These are phyloP conservation scores for Tolypocladium inflatum DNA, from an alignment of 2,329 filamentous ascomycete species.

Conservation along the genomic window DNA sequence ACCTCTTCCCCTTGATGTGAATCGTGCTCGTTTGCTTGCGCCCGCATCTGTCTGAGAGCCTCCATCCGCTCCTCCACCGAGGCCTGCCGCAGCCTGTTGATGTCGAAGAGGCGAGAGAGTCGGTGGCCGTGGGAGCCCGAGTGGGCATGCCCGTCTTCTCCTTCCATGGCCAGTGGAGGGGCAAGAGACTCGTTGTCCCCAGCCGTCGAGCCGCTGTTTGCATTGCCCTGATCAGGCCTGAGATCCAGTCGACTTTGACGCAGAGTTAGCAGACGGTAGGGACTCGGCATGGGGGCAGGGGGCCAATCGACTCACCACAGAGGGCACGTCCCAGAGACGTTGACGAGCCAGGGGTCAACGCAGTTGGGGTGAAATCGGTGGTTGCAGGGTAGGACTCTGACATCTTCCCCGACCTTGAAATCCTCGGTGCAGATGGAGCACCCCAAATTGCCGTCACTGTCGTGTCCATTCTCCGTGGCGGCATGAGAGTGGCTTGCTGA, in stretches of 20 bases:
- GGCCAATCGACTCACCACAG: conserved; percentile 45
- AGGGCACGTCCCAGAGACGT: conserved; percentile 60
- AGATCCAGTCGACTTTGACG: conserved; percentile 43
- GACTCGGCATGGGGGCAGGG: not conserved
- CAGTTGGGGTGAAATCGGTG: conserved; percentile 61
- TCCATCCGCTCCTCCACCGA: conserved; percentile 53
- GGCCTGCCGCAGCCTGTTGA: conserved; percentile 48
- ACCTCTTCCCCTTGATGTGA: conserved; percentile 15
- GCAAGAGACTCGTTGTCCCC: conserved; percentile 18
- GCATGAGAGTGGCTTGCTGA: conserved; percentile 5
- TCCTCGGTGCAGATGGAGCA: conserved; percentile 65
- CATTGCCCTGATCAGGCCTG: conserved; percentile 26
- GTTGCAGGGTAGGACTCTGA: conserved; percentile 56
- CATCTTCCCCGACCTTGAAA: conserved; percentile 56
- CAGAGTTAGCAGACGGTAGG: conserved; percentile 8
- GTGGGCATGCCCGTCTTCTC: conserved; percentile 19
- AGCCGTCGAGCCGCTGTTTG: conserved; percentile 6
- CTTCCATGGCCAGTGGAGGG: conserved; percentile 32
- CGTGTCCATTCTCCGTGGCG: conserved; percentile 10
- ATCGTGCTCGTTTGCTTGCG: conserved; percentile 12
- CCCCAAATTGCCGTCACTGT: conserved; percentile 33
- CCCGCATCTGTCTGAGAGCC: conserved; percentile 37
- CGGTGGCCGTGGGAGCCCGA: conserved; percentile 30
- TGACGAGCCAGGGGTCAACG: conserved; percentile 61
- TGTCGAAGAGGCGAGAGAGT: conserved; percentile 44